Conservation (phyloP, 306 rosid species). For the Luffa acutangula region DNA sequence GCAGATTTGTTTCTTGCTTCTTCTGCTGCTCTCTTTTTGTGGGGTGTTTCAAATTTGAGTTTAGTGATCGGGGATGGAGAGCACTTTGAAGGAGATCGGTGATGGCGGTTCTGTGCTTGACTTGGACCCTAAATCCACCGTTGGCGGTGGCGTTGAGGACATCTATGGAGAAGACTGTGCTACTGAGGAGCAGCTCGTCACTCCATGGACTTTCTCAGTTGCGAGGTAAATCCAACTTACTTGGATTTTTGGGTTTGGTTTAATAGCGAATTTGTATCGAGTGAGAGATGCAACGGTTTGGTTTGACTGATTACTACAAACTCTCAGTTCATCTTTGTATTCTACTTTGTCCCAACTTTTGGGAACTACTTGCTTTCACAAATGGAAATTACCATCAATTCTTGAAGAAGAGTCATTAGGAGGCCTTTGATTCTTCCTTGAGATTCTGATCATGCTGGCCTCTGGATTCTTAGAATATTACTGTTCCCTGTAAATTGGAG, state of each 20-base stretch:
- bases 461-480: background rate
- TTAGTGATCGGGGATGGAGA: slow-evolving; percentile 38
- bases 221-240: slow-evolving; percentile 39
- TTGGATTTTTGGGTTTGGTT: background rate
- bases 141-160: slow-evolving; percentile 77
- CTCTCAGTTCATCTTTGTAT: background rate
- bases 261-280: background rate
- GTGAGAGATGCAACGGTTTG: background rate
- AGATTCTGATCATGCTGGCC: background rate
- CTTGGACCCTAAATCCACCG: slow-evolving; percentile 57
- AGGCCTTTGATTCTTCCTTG: background rate
- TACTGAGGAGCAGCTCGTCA: slow-evolving; percentile 75
- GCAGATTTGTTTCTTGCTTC: background rate
- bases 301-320: background rate
- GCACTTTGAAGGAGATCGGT: slow-evolving; percentile 38
- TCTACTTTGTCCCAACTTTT: background rate
- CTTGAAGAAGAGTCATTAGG: background rate
- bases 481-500: background rate
- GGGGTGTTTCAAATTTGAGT: background rate
- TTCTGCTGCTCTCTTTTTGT: background rate
- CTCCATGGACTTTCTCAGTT: slow-evolving; percentile 90
- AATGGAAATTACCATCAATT: background rate
- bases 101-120: slow-evolving; percentile 63
- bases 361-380: background rate
- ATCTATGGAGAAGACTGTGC: slow-evolving; percentile 85